Percentiles rank a stretch among this genome's conserved stretches.
Conservation (phyloP, 1,284 basidiomycete genomes). For the Ceraceosorus guamensis region DNA sequence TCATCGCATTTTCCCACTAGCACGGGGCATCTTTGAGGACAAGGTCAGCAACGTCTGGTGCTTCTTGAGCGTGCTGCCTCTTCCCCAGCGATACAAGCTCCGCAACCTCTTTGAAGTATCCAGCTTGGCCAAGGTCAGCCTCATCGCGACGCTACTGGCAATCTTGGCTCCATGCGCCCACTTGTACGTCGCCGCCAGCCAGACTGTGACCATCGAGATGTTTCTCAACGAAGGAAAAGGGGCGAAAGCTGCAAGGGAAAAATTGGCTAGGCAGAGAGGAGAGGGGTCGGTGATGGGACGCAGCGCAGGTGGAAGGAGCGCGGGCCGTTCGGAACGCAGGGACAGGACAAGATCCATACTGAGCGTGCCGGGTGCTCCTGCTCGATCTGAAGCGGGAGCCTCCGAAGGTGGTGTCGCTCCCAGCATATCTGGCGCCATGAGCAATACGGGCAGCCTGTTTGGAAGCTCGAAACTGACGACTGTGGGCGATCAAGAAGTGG, state of each 20-base stretch:
- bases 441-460: slow-evolving; percentile 23
- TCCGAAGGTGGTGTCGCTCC: slow-evolving; percentile 3
- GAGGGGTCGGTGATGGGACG: background rate
- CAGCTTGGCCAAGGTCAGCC: slow-evolving; percentile 48
- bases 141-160: slow-evolving; percentile 45
- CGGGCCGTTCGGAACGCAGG: background rate
- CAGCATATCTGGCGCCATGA: background rate
- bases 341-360: background rate
- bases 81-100: slow-evolving; percentile 31
- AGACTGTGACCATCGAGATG: slow-evolving; percentile 42
- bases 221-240: slow-evolving; percentile 19
- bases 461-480: slow-evolving; percentile 44
- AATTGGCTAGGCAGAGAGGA: background rate
- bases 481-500: slow-evolving; percentile 54
- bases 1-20: slow-evolving; percentile 79
- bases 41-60: slow-evolving; percentile 93
- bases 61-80: slow-evolving; percentile 32
- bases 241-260: background rate
- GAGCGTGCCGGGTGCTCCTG: background rate
- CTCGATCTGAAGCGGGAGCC: slow-evolving; percentile 11
- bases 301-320: background rate
- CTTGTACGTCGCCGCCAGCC: slow-evolving; percentile 29
- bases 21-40: slow-evolving; percentile 84
- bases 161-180: slow-evolving; percentile 42
- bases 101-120: slow-evolving; percentile 20